phyloP scores from a whole-genome alignment of 495 filamentous ascomycete species.

The Tuber indicum region DNA sequence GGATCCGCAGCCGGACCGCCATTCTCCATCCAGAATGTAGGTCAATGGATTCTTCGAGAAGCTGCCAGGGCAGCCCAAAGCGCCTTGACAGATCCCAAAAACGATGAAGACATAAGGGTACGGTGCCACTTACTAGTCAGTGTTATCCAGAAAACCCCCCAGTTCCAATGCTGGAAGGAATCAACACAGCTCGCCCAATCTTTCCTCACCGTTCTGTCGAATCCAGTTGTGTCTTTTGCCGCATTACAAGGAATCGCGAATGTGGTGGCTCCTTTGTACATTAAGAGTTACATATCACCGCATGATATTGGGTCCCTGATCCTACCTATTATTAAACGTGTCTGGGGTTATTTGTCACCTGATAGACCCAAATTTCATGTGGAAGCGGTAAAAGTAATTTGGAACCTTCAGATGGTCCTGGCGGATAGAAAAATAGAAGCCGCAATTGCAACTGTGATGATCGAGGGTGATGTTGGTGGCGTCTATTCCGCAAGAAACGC shows the following conservation, averaged over 20 bases:
- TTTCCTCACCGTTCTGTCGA: constrained; percentile 29
- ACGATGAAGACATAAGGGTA: constrained; percentile 28
- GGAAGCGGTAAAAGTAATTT: constrained; percentile 77
- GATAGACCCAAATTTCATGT: constrained; percentile 84
- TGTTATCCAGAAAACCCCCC: constrained; percentile 36
- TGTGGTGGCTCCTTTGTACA: constrained; percentile 37
- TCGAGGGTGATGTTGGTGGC: constrained; percentile 50
- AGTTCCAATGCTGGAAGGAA: constrained; percentile 22
- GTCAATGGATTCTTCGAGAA: constrained; percentile 31
- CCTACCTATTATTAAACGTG: constrained; percentile 57
- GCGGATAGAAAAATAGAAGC: constrained; percentile 64
- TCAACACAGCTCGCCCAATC: constrained; percentile 28
- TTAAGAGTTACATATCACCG: constrained; percentile 35
- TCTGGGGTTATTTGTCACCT: constrained; percentile 75
- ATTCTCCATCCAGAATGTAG: constrained; percentile 29
- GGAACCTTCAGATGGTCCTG: constrained; percentile 69
- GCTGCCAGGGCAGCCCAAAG: constrained; percentile 21
- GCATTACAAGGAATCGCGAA: constrained; percentile 38
- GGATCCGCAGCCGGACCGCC: constrained; percentile 14
- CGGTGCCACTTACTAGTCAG: constrained; percentile 38
- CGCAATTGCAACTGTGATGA: constrained; percentile 67
- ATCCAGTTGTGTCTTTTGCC: constrained; percentile 25
- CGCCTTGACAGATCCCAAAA: constrained; percentile 1
- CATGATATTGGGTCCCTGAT: constrained; percentile 56
- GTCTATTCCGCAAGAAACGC: constrained; percentile 51